Evolutionary conservation across 2,329 filamentous ascomycete genomes (phyloP), one percentile per base, ranked within the genome.

Genomic region (Thelonectria rubi): DNA sequence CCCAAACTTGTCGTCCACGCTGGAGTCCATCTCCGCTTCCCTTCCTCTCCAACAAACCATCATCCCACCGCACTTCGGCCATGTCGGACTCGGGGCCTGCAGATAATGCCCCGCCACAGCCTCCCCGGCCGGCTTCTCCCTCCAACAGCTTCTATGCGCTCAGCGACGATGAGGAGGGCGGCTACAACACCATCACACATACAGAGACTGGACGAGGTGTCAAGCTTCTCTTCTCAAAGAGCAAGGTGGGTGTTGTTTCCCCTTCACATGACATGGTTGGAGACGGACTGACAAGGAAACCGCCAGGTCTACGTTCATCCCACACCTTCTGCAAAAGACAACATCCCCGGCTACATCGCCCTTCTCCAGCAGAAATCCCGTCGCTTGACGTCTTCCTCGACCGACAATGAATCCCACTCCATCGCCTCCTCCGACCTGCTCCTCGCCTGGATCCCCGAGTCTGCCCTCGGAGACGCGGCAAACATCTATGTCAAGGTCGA

Each of bases 401-500:
- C 74, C 3, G 37, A 43, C 18, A 39, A 66, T 20, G 72, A 74
- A 18, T 76, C 78, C 54, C 79, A 67, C 2, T 69, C 82, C 12
- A 81, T 85, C 54, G 79, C 83, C 52, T 84, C 90, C 1, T 88
- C 91, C 17, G 91, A 93, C 62, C 87, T 97, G 37, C 85, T 99
- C 12, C 87, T 99, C 1, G 93, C 94, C 34, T 99, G 95, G 95
- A 81, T 97, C 1, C 95, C 95, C 18, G 95, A 99, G 76, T 88
- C 91, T 14, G 89, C 91, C 6, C 86, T 99, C 2, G 94, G 94
- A 46, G 92, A 96, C 72, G 89, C 91, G 21, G 91, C 92, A 65
- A 91, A 90, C 76, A 91, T 93, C 64, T 99, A 99, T 75, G 92
- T 96, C 74, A 98, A 97, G 74, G 94, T 99, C 55, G 96, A 99